phyloP scores from a whole-genome alignment of 2,329 filamentous ascomycete species.

The Pseudogymnoascus sp. region DNA sequence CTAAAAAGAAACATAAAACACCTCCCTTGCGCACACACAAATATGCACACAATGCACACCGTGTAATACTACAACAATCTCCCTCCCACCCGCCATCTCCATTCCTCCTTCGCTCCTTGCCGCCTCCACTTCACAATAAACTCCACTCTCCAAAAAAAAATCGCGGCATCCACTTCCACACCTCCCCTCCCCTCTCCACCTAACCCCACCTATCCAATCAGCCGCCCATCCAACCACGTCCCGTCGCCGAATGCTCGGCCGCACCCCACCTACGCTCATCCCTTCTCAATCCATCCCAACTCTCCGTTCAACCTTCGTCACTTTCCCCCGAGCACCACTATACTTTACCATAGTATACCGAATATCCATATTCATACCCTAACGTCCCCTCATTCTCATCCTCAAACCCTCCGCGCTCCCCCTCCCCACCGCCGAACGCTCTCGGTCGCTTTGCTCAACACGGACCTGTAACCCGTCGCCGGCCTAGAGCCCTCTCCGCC shows the following conservation, averaged over 20 bases:
- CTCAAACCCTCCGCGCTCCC: neutral
- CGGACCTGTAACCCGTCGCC: neutral
- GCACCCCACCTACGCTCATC: neutral
- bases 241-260: neutral
- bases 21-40: neutral
- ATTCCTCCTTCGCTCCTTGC: neutral
- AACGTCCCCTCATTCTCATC: neutral
- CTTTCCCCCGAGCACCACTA: neutral
- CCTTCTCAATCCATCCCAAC: conserved; percentile 1
- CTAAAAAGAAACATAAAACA: neutral
- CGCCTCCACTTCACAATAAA: neutral
- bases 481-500: neutral
- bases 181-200: neutral
- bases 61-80: no score
- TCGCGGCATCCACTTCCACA: neutral
- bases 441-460: neutral
- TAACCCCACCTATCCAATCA: neutral
- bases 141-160: neutral
- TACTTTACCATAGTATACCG: neutral
- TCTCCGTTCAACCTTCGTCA: neutral
- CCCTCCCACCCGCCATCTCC: neutral
- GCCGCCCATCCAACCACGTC: neutral
- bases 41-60: neutral
- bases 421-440: neutral
- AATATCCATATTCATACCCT: neutral